Base-by-base conservation (phyloP, 257 asterid species). In the Nicotiana knightiana region DNA sequence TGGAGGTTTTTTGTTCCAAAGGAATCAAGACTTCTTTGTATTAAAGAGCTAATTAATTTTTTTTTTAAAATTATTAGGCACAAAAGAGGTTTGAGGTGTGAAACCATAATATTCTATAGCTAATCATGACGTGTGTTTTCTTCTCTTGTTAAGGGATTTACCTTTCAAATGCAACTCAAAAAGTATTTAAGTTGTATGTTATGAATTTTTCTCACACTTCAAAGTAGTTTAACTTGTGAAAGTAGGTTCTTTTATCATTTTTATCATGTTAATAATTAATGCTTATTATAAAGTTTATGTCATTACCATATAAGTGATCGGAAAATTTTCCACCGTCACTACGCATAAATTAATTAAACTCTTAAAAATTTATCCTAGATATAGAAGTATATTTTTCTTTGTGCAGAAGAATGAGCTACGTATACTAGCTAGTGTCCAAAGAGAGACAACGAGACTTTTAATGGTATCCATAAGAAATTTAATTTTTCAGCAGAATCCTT, bases 21-120 rank as follows among this genome's bases (percentile, higher is more conserved):
- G 37, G 79, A 73, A 73, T 73, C 62, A 73, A 73, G 39, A 73
- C 79, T 58, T 71, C 78, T 24, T 48, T 73, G 37, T 9, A 58
- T 58, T 58, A 58, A 58, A 18, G 4, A 58, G 11, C 26, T 18
- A 18, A 17, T 18, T 43, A 9, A 9, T 8, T 37, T 37, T 37
- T 5, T 37, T 37, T 43, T 30, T 1, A 30, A 8, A n/a, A n/a
- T 46, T 21, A 71, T 4, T 68, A 39, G 17, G 32, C 18, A n/a
- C 10, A 10, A 39, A 64, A 26, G 33, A 63, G 18, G 39, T 28
- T 26, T 64, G 4, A 28, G 70, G 39, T 64, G 70, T 11, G 18
- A 28, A 26, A 4, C 9, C 9, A 64, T 28, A 28, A 17, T 5
- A 17, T 26, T 10, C 33, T 11, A 0, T 64, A 12, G 70, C 18